Conservation (phyloP, 2,329 filamentous ascomycete genomes). For the Alternaria rosae region DNA sequence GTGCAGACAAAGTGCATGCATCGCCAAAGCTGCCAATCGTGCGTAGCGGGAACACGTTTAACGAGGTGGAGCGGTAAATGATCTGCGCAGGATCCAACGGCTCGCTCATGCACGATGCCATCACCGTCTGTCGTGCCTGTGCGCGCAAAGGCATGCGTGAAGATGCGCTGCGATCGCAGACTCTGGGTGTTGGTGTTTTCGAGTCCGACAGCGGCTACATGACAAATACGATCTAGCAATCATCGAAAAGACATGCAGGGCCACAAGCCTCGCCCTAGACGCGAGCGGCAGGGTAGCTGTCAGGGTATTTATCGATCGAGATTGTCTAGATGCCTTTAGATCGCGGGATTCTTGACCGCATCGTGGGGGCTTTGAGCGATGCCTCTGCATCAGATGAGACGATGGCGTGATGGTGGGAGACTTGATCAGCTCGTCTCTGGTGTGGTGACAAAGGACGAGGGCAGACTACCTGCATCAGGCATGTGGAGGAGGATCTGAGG, state of each 20-base stretch:
- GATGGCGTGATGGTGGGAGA: not conserved
- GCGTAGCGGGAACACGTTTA: constrained; percentile 13
- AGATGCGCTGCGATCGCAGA: not conserved
- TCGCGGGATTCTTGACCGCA: constrained; percentile 1
- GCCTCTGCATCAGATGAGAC: not conserved
- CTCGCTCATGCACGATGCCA: constrained; percentile 18
- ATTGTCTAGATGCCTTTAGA: constrained; percentile 6
- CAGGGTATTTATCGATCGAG: constrained; percentile 10
- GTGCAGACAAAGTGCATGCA: constrained; percentile 3
- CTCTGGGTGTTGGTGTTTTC: not conserved
- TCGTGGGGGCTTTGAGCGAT: constrained; percentile 1
- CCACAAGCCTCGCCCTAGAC: not conserved
- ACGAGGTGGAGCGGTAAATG: constrained; percentile 17
- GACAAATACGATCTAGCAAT: constrained; percentile 13
- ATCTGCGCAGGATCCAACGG: constrained; percentile 17
- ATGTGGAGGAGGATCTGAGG: constrained; percentile 21
- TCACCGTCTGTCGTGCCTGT: constrained; percentile 6
- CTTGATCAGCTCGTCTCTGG: not conserved
- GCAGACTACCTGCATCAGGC: not conserved
- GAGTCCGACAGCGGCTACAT: constrained; percentile 10
- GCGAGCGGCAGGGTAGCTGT: constrained; percentile 6
- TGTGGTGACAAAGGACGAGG: not conserved
- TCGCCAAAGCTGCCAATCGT: constrained; percentile 33
- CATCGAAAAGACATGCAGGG: constrained; percentile 13
- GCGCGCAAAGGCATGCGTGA: not conserved